A percentile compares a stretch with the other conserved stretches of the same genome.
These are phyloP conservation scores for Fusarium subtropicale DNA, from an alignment of 2,329 filamentous ascomycete species.

Conservation along the genomic window DNA sequence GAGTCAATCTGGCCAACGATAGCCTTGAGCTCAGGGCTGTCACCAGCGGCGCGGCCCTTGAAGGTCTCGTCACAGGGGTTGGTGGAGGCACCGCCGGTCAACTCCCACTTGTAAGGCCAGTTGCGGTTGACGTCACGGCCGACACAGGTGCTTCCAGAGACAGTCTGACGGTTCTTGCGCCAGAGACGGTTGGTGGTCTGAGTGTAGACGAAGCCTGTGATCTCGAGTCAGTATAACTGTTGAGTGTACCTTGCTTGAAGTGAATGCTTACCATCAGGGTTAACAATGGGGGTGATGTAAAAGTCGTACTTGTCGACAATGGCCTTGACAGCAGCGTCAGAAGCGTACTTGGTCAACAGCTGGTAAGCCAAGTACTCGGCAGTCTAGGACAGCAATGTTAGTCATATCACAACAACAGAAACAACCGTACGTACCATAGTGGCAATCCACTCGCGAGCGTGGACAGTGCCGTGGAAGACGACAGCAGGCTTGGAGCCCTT, in stretches of 20 bases:
- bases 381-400: neutral
- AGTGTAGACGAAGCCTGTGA: constrained; percentile 56
- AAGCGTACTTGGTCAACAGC: constrained; percentile 32
- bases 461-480: constrained; percentile 34
- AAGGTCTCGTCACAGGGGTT: constrained; percentile 65
- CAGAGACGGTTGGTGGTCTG: constrained; percentile 68
- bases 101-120: constrained; percentile 67
- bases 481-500: constrained; percentile 37
- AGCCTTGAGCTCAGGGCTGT: constrained; percentile 63
- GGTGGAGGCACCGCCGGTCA: constrained; percentile 61
- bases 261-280: constrained; percentile 64
- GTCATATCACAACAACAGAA: rapidly evolving
- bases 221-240: constrained; percentile 9
- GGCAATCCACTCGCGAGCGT: constrained; percentile 36
- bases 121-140: constrained; percentile 70
- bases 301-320: constrained; percentile 74
- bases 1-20: constrained; percentile 52
- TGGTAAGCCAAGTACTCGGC: constrained; percentile 35
- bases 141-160: constrained; percentile 56
- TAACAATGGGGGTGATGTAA: constrained; percentile 72
- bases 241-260: neutral
- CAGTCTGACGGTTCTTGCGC: constrained; percentile 68
- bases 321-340: constrained; percentile 36
- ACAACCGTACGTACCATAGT: constrained; percentile 12
- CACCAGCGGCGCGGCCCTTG: constrained; percentile 56